A percentile compares a stretch with the other conserved stretches of the same genome.
Conservation (phyloP, 2,329 filamentous ascomycete species). For the Beauveria medogensis region DNA sequence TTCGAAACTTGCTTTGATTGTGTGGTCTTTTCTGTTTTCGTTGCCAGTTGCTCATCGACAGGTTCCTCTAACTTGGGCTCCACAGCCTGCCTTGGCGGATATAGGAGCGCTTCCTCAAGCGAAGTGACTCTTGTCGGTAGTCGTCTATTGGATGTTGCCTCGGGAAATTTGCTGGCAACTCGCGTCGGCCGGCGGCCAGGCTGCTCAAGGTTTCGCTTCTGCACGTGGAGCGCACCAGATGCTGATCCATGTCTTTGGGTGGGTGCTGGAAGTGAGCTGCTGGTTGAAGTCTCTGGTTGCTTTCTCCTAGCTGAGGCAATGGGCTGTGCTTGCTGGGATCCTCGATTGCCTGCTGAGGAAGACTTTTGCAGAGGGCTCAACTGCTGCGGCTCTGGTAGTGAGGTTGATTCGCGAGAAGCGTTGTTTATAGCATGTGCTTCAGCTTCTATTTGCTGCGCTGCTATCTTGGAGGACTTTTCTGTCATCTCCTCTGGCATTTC, state of each 20-base stretch:
- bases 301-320: neutral
- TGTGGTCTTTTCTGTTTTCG: neutral
- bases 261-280: neutral
- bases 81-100: neutral
- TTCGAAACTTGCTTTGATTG: neutral
- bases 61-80: neutral
- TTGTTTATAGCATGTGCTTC: constrained; percentile 34
- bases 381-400: constrained; percentile 38
- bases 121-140: neutral
- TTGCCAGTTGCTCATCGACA: neutral
- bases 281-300: neutral
- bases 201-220: constrained; percentile 2
- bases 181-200: neutral
- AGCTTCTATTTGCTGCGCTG: constrained; percentile 19
- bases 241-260: neutral
- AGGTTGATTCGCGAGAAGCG: constrained; percentile 31
- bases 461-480: constrained; percentile 31
- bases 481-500: constrained; percentile 26
- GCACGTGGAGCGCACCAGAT: neutral
- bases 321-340: constrained; percentile 17
- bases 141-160: neutral
- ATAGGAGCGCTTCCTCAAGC: neutral
- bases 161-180: neutral
- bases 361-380: constrained; percentile 46
- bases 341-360: constrained; percentile 41